Conservation (phyloP, 805 yeast genomes). For the Lachancea fermentati region DNA sequence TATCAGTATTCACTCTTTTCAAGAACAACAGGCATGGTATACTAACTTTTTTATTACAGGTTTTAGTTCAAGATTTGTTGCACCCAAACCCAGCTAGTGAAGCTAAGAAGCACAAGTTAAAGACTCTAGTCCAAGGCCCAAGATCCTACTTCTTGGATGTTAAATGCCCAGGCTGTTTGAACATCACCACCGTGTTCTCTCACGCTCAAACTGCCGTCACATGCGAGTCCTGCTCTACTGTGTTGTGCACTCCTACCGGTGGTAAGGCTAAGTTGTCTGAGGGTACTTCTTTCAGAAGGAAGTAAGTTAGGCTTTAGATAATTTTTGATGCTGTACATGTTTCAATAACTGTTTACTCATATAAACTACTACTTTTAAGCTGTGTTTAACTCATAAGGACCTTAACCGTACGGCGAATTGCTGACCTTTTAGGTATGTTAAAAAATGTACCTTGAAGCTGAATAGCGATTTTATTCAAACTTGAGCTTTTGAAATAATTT, state of each 20-base stretch:
- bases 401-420: no score
- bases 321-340: slow-evolving; percentile 11
- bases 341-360: slow-evolving; percentile 5
- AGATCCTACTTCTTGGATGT: slow-evolving; percentile 99
- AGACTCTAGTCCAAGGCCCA: slow-evolving; percentile 95
- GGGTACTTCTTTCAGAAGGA: slow-evolving; percentile 99
- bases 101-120: slow-evolving; percentile 94
- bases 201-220: slow-evolving; percentile 99
- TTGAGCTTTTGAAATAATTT: no score
- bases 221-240: slow-evolving; percentile 98
- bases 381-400: neutral
- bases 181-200: slow-evolving; percentile 98
- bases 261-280: slow-evolving; percentile 99
- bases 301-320: slow-evolving; percentile 46
- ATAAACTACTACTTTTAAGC: slow-evolving; percentile 1
- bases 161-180: slow-evolving; percentile 98
- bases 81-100: slow-evolving; percentile 98
- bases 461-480: no score
- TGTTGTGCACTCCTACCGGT: slow-evolving; percentile 98
- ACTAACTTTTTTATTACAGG: slow-evolving; percentile 43
- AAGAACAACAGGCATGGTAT: no score
- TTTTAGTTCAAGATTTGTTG: slow-evolving; percentile 97
- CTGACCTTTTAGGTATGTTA: no score
- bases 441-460: no score
- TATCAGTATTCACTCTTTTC: no score